A percentile compares a stretch with the other conserved stretches of the same genome.
Conservation (phyloP, 2,329 filamentous ascomycete genomes). For the Hypoxylon sp. region DNA sequence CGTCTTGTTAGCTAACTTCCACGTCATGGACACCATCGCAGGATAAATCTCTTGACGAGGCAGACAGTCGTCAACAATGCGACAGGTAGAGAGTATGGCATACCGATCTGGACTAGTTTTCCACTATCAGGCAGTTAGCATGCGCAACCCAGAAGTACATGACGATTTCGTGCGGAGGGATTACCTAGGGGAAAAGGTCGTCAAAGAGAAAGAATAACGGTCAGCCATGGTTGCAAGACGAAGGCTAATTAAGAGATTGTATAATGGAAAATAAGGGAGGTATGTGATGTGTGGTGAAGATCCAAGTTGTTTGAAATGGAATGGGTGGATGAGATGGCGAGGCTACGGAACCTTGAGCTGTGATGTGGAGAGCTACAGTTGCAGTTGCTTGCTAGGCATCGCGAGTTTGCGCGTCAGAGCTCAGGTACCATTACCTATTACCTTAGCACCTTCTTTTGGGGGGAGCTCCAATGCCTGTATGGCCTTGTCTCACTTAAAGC, state of each 20-base stretch:
- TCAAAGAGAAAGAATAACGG: constrained; percentile 98
- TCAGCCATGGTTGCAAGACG: constrained; percentile 87
- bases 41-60: too few species aligned
- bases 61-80: too few species aligned
- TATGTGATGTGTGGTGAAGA: neutral
- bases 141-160: constrained; percentile 49
- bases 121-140: constrained; percentile 69
- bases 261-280: constrained; percentile 19
- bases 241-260: constrained; percentile 25
- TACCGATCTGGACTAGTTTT: constrained; percentile 99
- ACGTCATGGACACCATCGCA: too few species aligned
- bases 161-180: constrained; percentile 46
- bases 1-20: constrained; percentile 26
- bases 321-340: constrained; percentile 30
- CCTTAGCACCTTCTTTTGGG: constrained; percentile 4
- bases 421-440: constrained; percentile 18
- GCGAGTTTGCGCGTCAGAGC: constrained; percentile 44
- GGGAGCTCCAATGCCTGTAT: constrained; percentile 12
- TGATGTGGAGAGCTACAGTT: constrained; percentile 37
- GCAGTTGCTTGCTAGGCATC: constrained; percentile 39
- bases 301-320: constrained; percentile 19
- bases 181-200: constrained; percentile 99
- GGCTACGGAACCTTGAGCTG: constrained; percentile 35
- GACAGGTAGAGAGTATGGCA: constrained; percentile 34
- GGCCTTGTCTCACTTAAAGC: too few species aligned